Evolutionary conservation across 2,329 filamentous ascomycete species (phyloP), one percentile per base, ranked within the genome.

Genomic region (Cladorrhinum sp.): DNA sequence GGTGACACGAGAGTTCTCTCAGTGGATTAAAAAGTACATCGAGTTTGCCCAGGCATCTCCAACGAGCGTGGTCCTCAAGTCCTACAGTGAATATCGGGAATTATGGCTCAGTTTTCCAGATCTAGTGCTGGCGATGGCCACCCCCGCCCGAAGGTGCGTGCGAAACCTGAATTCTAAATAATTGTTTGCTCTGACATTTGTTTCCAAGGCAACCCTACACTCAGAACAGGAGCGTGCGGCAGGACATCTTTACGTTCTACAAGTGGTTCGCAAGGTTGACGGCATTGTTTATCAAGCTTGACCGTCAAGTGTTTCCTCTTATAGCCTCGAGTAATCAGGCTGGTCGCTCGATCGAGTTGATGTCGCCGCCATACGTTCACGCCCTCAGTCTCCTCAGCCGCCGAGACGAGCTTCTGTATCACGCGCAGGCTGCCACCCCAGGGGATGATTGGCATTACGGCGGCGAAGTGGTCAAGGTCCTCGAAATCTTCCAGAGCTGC

Each of bases 31-130:
- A 7, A 71, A 69, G 16, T 85, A 80, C 68, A 65, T 86, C 22
- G 64, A 62, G 22, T 81, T 76, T 64, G 75, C 76, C 36, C 69
- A 67, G 32, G 66, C 67, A 20, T 72, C 73, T 18, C 67, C 75
- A 2, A 67, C 71, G 23, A 68, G 73, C 10, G 66, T 68, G 2
- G 74, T 78, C 5, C 68, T 77, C n/a, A 73, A 79, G 24, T 78
- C 78, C 1, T 81, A 77, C 58, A 71, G 70, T 16, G 73, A 74
- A 29, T 73, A 85, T 60, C 74, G 69, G 32, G 67, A 73, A 2
- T 81, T 87, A 64, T 88, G 85, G 85, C 64, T 70, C 29, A 62
- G 70, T 2, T 75, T 87, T 24, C 82, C 85, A 0, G 78, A 81
- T 0, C 66, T 86, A 9, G 73, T 85, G 18, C 76, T 63, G 9